Evolutionary conservation across 2,329 filamentous ascomycete genomes (phyloP), one percentile per base, ranked within the genome.

Genomic region (Claviceps monticola): DNA sequence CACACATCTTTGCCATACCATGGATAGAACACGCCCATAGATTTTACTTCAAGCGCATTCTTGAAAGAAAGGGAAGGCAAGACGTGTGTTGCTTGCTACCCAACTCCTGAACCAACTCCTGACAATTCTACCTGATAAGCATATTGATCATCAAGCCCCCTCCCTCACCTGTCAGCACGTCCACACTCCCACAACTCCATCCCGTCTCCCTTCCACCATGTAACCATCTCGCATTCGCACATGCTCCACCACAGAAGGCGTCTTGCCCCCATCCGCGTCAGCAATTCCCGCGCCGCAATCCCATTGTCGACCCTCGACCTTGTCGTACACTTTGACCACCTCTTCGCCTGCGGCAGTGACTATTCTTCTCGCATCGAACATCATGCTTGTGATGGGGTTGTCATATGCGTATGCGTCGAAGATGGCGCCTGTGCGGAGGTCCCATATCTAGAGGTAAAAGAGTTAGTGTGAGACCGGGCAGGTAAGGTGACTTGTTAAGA

Each of bases 301-400:
- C 93, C 93, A 98, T 68, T 97, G 93, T 55, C 88, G 76, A 42
- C 89, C 89, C 64, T 98, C 93, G 3, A 88, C 84, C 75, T 97
- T 97, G 71, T 98, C 93, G 71, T 97, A 98, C 54, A 98, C 86
- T 71, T 98, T 98, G 60, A 93, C 90, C 23, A 97, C 88, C 61
- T 89, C 83, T 67, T 97, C 93, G 43, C 90, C 87, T 0, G 89
- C 89, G 2, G 93, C 91, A 50, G 86, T 81, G 37, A 93, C 89
- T 58, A 98, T 98, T 49, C 90, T 82, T 50, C 90, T 83, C 14
- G 80, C 72, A 68, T 98, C 93, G 65, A 98, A 98, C 84, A 94
- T 95, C 89, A 97, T 95, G 73, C 84, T 88, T 36, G 89, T 95
- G 53, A 98, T 80, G 0, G 90, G 82, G 61, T 87, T 78, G 63